Base-by-base conservation (phyloP, 2,329 filamentous ascomycete genomes). In the Penicillium sp. region DNA sequence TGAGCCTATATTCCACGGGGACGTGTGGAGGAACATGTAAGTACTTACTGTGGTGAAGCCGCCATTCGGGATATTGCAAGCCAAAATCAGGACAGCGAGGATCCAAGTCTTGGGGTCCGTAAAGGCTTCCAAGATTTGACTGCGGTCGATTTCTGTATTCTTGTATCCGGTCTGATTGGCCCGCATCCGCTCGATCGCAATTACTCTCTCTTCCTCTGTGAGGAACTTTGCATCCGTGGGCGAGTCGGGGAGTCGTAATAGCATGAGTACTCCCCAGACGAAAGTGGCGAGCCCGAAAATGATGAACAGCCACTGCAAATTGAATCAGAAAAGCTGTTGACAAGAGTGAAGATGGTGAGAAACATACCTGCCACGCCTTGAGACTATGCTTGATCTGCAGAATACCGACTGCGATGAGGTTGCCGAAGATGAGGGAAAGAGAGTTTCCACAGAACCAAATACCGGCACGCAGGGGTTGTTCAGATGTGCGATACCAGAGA, bases 81-180 rank as follows among this genome's bases (percentile, higher is more conserved):
- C 69, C 10, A 76, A 63, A 12, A 72, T 66, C 47, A 72, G 64
- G 5, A 72, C 39, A 15, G 67, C 70, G 38, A 66, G 53, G 15
- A 64, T 28, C 62, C 60, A 64, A 1, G 62, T 64, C 38, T 61
- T 61, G 8, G 55, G 8, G 43, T 63, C 64, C 6, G 11, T 39
- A 3, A 63, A 63, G 8, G 70, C 67, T 57, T 82, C 80, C 34
- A 63, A 59, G 25, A 79, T 70, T 48, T 82, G 79, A 3, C 64
- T 58, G 11, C 67, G 59, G 55, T 82, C 81, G 62, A 79, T 76
- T 25, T 78, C 71, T 1, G 73, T 78, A 57, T 79, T 81, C 39
- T 71, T 71, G 43, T 62, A 67, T 2, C 69, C 70, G 1, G 67
- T 65, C 22, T 68, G 57, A 17, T 72, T 72, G 7, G 61, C 57